Percentiles rank a stretch among this genome's conserved stretches.
Evolutionary conservation across 345 rosid genomes (phyloP).

Genomic region (Mallotus nudiflorus): DNA sequence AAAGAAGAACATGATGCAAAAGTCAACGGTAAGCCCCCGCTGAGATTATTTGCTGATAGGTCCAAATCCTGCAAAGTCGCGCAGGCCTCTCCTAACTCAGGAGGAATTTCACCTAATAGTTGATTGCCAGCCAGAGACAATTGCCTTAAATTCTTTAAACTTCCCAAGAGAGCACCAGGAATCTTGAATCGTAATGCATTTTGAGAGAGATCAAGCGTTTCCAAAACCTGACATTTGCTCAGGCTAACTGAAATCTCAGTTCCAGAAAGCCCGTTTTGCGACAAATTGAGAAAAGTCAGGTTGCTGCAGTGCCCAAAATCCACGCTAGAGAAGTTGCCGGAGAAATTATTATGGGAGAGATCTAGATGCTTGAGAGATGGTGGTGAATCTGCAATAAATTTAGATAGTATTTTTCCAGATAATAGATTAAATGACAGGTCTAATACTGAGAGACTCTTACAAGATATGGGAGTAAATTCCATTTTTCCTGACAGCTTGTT

Average conservation of each 20-base stretch:
- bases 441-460: slow-evolving; percentile 51
- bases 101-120: slow-evolving; percentile 63
- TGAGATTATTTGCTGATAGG: slow-evolving; percentile 66
- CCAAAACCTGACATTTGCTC: slow-evolving; percentile 51
- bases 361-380: slow-evolving; percentile 56
- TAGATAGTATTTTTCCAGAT: slow-evolving; percentile 55
- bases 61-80: slow-evolving; percentile 58
- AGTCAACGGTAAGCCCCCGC: slow-evolving; percentile 57
- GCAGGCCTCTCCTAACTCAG: slow-evolving; percentile 62
- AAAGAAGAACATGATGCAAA: slow-evolving; percentile 55
- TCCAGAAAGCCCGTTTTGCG: slow-evolving; percentile 63
- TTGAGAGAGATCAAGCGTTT: slow-evolving; percentile 62
- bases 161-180: slow-evolving; percentile 59
- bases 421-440: slow-evolving; percentile 71
- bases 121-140: slow-evolving; percentile 63
- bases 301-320: slow-evolving; percentile 64
- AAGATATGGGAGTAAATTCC: slow-evolving; percentile 35
- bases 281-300: slow-evolving; percentile 54
- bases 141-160: slow-evolving; percentile 50
- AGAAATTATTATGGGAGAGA: slow-evolving; percentile 73
- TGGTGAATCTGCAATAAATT: slow-evolving; percentile 43
- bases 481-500: slow-evolving; percentile 61
- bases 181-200: slow-evolving; percentile 53
- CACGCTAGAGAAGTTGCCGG: slow-evolving; percentile 53
- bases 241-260: slow-evolving; percentile 46